Conservation (phyloP, 2,329 filamentous ascomycete genomes). For the Epichloe coenophiala region DNA sequence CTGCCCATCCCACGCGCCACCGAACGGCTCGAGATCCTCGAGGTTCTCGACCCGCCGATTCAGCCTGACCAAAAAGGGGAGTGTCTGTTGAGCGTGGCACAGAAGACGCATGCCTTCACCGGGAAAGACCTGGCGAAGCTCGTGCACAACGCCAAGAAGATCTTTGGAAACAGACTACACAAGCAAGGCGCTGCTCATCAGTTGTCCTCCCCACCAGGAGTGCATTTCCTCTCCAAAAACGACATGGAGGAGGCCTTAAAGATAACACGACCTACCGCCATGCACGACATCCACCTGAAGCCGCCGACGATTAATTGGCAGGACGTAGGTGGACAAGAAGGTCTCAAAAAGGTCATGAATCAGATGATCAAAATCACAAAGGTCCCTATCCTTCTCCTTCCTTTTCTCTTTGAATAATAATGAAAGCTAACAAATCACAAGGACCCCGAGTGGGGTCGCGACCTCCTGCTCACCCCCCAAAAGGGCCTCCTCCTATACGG, state of each 20-base stretch:
- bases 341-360: slow-evolving; percentile 51
- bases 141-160: slow-evolving; percentile 23
- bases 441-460: slow-evolving; percentile 15
- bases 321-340: slow-evolving; percentile 75
- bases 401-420: background rate
- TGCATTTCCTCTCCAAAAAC: slow-evolving; percentile 21
- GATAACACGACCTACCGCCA: slow-evolving; percentile 64
- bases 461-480: slow-evolving; percentile 44
- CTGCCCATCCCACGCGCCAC: slow-evolving; percentile 62
- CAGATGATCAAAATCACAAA: slow-evolving; percentile 32
- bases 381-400: slow-evolving; percentile 6
- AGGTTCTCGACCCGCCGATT: slow-evolving; percentile 38
- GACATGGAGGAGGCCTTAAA: slow-evolving; percentile 55
- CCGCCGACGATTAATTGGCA: slow-evolving; percentile 76
- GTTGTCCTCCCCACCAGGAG: slow-evolving; percentile 5
- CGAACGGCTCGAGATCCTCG: slow-evolving; percentile 62
- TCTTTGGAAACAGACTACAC: slow-evolving; percentile 14
- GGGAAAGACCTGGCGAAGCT: slow-evolving; percentile 62
- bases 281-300: slow-evolving; percentile 80
- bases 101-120: slow-evolving; percentile 78
- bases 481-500: slow-evolving; percentile 79
- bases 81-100: slow-evolving; percentile 47
- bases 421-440: background rate
- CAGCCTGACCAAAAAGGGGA: slow-evolving; percentile 34
- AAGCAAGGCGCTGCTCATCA: slow-evolving; percentile 5